Conservation (phyloP, 495 filamentous ascomycete genomes). For the Podospora comata region DNA sequence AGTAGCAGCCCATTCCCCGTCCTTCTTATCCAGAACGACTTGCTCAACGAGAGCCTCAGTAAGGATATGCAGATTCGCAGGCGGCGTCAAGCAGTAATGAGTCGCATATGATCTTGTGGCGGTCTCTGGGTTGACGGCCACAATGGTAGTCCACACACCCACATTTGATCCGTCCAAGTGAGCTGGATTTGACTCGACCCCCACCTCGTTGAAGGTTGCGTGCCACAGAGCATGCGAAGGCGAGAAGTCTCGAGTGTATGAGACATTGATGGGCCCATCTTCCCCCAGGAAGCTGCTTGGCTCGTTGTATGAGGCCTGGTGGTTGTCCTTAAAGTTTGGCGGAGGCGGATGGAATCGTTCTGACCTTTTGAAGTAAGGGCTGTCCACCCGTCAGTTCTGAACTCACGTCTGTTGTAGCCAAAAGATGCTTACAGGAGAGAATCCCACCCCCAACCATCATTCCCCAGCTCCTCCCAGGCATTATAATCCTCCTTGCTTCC, state of each 20-base stretch:
- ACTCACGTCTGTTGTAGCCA: slow-evolving; percentile 1
- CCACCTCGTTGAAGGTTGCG: slow-evolving; percentile 41
- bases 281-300: slow-evolving; percentile 37
- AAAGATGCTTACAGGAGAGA: slow-evolving; percentile 37
- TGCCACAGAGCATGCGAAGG: slow-evolving; percentile 49
- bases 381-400: slow-evolving; percentile 14
- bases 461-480: slow-evolving; percentile 55
- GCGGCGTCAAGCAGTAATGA: slow-evolving; percentile 37
- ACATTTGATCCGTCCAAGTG: slow-evolving; percentile 44
- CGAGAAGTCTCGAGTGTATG: slow-evolving; percentile 43
- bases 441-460: slow-evolving; percentile 58
- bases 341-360: slow-evolving; percentile 47
- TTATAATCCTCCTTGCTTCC: slow-evolving; percentile 55
- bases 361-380: slow-evolving; percentile 49
- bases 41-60: slow-evolving; percentile 39
- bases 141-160: slow-evolving; percentile 46
- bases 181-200: slow-evolving; percentile 39
- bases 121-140: slow-evolving; percentile 36
- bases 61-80: slow-evolving; percentile 43
- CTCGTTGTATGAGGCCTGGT: slow-evolving; percentile 29
- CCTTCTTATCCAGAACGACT: slow-evolving; percentile 31
- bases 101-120: slow-evolving; percentile 47
- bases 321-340: slow-evolving; percentile 30
- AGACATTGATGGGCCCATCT: slow-evolving; percentile 44
- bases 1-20: slow-evolving; percentile 36